A percentile compares a stretch with the other conserved stretches of the same genome.
Evolutionary conservation across 2,329 filamentous ascomycete species (phyloP).

Genomic region (Hymenoscyphus salicellus): DNA sequence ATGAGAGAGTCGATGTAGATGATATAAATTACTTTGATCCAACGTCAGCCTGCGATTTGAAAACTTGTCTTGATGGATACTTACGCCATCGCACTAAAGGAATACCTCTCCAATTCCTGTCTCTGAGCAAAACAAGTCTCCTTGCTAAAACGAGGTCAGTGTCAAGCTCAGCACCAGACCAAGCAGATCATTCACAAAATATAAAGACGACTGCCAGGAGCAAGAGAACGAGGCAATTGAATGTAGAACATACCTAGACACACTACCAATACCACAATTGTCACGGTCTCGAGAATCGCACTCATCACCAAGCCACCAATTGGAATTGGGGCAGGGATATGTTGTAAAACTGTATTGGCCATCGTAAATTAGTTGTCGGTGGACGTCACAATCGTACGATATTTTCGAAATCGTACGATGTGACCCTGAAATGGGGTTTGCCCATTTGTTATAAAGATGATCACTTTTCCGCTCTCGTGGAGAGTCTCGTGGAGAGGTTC

Average conservation of each 20-base stretch:
- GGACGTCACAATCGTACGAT: conserved; percentile 1
- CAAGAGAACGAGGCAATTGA: background rate
- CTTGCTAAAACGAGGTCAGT: conserved; percentile 6
- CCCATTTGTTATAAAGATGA: conserved; percentile 1
- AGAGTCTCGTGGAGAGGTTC: background rate
- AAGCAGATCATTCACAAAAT: background rate
- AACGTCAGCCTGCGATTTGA: conserved; percentile 4
- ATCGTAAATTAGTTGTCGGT: background rate
- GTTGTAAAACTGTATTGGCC: background rate
- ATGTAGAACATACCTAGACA: conserved; percentile 21
- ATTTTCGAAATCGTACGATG: background rate
- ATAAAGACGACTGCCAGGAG: too few species aligned
- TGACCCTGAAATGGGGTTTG: background rate
- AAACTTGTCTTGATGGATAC: background rate
- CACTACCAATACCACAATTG: conserved; percentile 18
- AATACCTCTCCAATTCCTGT: conserved; percentile 16
- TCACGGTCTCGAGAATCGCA: conserved; percentile 17
- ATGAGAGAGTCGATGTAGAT: conserved; percentile 59
- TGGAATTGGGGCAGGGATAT: conserved; percentile 35
- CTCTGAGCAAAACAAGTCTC: background rate
- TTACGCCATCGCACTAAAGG: conserved; percentile 24
- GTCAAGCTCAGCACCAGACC: background rate
- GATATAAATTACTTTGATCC: conserved; percentile 37
- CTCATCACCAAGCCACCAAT: conserved; percentile 29
- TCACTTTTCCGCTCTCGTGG: background rate